These are phyloP conservation scores for Mycosphaerella arachidis DNA, from an alignment of 2,329 filamentous ascomycete genomes.

Conservation along the genomic window DNA sequence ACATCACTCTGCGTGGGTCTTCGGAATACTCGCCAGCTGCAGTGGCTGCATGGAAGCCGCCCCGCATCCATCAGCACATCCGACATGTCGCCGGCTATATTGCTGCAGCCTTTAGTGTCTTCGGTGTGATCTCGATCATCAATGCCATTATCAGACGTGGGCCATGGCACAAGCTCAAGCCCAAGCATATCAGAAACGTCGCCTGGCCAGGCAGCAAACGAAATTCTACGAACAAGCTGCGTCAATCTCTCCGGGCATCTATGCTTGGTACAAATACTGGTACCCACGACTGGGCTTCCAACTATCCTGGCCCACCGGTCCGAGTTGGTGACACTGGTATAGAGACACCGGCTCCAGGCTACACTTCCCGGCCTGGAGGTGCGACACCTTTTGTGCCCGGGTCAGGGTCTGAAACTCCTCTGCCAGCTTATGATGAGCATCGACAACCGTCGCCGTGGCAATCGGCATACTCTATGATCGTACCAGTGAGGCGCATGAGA, in stretches of 20 bases:
- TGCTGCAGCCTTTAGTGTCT: slow-evolving; percentile 26
- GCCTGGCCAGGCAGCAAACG: slow-evolving; percentile 14
- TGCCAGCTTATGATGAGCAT: slow-evolving; percentile 14
- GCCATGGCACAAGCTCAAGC: slow-evolving; percentile 22
- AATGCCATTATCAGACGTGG: slow-evolving; percentile 28
- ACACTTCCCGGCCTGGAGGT: slow-evolving; percentile 11
- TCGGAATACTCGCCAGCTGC: slow-evolving; percentile 20
- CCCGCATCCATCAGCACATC: slow-evolving; percentile 11
- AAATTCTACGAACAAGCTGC: slow-evolving; percentile 12
- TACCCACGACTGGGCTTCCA: neutral
- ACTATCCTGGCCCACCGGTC: slow-evolving; percentile 8
- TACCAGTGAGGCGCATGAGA: slow-evolving; percentile 1
- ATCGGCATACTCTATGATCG: slow-evolving; percentile 5
- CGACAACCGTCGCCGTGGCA: slow-evolving; percentile 11
- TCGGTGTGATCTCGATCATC: slow-evolving; percentile 25
- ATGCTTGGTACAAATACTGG: slow-evolving; percentile 5
- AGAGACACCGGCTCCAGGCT: slow-evolving; percentile 19
- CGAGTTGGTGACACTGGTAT: slow-evolving; percentile 1
- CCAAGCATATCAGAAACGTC: slow-evolving; percentile 17
- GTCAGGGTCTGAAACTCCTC: slow-evolving; percentile 13
- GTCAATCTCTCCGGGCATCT: slow-evolving; percentile 18
- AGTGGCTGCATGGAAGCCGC: slow-evolving; percentile 16
- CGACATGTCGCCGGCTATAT: slow-evolving; percentile 24
- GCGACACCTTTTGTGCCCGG: neutral
- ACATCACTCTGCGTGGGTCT: slow-evolving; percentile 25